Base-by-base conservation (phyloP, 129 eudicot genomes). In the carrot (Daucus carota) region DNA sequence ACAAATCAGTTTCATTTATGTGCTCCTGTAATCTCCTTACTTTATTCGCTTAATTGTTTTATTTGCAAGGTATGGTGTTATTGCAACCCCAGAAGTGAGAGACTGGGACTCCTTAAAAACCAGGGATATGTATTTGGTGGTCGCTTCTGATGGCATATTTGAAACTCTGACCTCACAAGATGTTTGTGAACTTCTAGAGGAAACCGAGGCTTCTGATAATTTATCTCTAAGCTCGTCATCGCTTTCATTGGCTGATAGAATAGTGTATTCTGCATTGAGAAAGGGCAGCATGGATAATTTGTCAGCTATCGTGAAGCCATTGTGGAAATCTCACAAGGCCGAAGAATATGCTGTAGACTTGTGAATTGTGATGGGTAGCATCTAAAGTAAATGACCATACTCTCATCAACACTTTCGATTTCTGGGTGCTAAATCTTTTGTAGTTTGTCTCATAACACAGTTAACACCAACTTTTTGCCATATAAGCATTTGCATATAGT, bases 71-170 rank as follows among this genome's bases (percentile, higher is more conserved):
- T 88, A 57, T 71, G 97, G 93, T 34, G 86, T 91, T 52, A 86
- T 76, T 36, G 81, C 93, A 14, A 82, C 60, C 43, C 91, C 93
- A 1, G 93, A 91, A 83, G 46, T 85, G 50, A 84, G 24, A 32
- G 86, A 81, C 16, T 92, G 96, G 97, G 75, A 78, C 70, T 74
- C 16, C 29, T 63, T 92, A 52, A 82, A 81, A 48, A 72, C 17
- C 32, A 77, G 81, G 28, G 89, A 89, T 79, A 72, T 42, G 5
- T 89, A 83, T 63, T 71, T 92, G 83, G 90, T 89, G 72, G 79
- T 87, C 59, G 85, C 89, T 81, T 81, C 89, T 40, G 97, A 92
- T 84, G 97, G 97, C 36, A 70, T 92, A 71, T 92, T 92, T 70
- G 92, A 89, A 76, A 77, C 84, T 26, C 68, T 87, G 87, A 82